Base-by-base conservation (phyloP, 352 stramenopile species). In the Globisporangium lucens region DNA sequence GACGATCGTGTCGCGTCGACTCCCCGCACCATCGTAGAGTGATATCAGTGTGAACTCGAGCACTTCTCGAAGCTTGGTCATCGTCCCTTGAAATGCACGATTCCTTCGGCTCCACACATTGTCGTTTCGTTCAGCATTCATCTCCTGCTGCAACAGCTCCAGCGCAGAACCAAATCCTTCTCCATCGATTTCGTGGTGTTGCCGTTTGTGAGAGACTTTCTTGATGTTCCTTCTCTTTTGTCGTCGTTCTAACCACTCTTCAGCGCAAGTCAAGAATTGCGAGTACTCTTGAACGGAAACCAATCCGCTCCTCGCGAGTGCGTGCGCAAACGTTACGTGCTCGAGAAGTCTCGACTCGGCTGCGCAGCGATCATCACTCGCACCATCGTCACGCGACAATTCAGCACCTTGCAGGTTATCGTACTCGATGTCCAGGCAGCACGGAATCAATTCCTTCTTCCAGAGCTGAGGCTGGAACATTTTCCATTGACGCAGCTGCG, bases 361-460 rank as follows among this genome's bases (percentile, higher is more conserved):
- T 47, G 4, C 9, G 22, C 38, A 27, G 20, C 33, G 12, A 63
- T 17, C 49, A 36, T 20, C 35, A n/a, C 0, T 24, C 13, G 24
- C 33, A 27, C 15, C 36, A 27, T 10, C 22, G 13, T 58, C 38
- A 30, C 13, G 15, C 3, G 41, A 38, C 17, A 33, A 5, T 12
- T n/a, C 1, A n/a, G 17, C 0, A 9, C 43, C 13, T 41, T 68
- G 46, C 58, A 63, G 8, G 10, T 30, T 29, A n/a, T 70, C 51
- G 17, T 52, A 66, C 4, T 59, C 49, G 29, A 81, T 24, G 27
- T 79, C 72, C 4, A 83, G 61, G 46, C 69, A 77, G 43, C 75
- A 83, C 13, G 76, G 76, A 1, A 83, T 43, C 5, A 83, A 62
- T 15, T 79, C 65, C 13, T 68, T 49, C 64, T 75, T 80, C 76